These are phyloP conservation scores for Mortierella antarctica DNA, from an alignment of 192 early-diverging fungal species.

Conservation along the genomic window DNA sequence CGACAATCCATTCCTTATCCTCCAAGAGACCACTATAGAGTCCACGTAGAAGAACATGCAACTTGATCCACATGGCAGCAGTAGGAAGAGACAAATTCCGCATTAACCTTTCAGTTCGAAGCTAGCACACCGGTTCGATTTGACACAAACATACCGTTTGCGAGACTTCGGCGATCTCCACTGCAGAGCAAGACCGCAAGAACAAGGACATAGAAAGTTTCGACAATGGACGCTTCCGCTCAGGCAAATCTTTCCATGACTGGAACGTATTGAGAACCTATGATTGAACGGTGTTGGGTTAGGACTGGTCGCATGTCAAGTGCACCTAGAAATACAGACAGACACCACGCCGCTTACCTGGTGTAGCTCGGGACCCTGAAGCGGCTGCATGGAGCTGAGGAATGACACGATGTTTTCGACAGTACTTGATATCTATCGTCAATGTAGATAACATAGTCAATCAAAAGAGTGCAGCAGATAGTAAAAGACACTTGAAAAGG, in stretches of 20 bases:
- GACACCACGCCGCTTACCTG: constrained; percentile 1
- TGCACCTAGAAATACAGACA: background rate
- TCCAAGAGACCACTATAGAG: too few relatives aligned
- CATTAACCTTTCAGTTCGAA: background rate
- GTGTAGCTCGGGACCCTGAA: constrained; percentile 1
- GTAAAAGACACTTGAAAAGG: background rate
- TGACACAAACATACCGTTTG: constrained; percentile 8
- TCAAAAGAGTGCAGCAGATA: background rate
- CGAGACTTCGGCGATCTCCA: constrained; percentile 1
- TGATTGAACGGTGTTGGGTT: background rate
- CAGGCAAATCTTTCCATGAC: constrained; percentile 20
- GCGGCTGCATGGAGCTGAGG: constrained; percentile 9
- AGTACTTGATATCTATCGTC: constrained; percentile 17
- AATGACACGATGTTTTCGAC: constrained; percentile 17
- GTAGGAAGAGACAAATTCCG: background rate
- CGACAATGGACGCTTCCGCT: constrained; percentile 10
- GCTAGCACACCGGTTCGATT: background rate
- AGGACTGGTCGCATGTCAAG: background rate
- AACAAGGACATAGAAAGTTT: constrained; percentile 13
- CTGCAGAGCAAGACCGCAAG: constrained; percentile 11
- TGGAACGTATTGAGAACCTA: constrained; percentile 18
- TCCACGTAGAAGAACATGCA: too few relatives aligned
- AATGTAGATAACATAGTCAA: background rate
- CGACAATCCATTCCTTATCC: background rate
- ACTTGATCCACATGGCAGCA: background rate